A percentile compares a stretch with the other conserved stretches of the same genome.
These are phyloP conservation scores for Ceratocystis harringtonii DNA, from an alignment of 2,329 filamentous ascomycete genomes.

Conservation along the genomic window DNA sequence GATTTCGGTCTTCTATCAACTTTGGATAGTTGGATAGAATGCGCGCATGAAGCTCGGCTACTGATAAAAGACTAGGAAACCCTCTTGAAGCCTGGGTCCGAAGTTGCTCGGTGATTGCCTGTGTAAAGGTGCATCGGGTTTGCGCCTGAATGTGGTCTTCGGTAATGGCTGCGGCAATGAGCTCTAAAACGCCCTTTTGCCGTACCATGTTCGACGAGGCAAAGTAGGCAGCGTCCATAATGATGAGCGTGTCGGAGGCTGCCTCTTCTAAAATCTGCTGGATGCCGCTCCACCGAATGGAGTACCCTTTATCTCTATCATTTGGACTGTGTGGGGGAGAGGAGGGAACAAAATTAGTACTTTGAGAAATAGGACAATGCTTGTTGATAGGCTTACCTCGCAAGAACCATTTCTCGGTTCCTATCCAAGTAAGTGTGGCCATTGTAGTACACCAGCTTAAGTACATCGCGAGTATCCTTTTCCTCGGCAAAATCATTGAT, in stretches of 20 bases:
- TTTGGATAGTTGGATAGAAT: conserved; percentile 38
- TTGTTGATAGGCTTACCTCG: conserved; percentile 31
- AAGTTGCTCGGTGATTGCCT: conserved; percentile 35
- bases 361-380: background rate
- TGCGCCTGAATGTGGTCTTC: conserved; percentile 36
- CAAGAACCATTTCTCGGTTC: conserved; percentile 42
- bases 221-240: conserved; percentile 46
- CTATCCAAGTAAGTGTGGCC: conserved; percentile 40
- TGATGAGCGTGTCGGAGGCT: conserved; percentile 38
- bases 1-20: conserved; percentile 35
- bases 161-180: conserved; percentile 40
- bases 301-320: conserved; percentile 27
- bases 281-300: conserved; percentile 41
- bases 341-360: background rate
- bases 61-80: conserved; percentile 32
- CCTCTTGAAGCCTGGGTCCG: conserved; percentile 32
- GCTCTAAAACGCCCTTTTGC: conserved; percentile 39
- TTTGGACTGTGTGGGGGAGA: conserved; percentile 28
- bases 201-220: conserved; percentile 36
- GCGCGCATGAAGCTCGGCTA: conserved; percentile 39
- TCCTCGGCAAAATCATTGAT: conserved; percentile 40
- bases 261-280: conserved; percentile 43
- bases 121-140: conserved; percentile 38
- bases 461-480: conserved; percentile 38
- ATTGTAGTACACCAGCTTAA: conserved; percentile 45